phyloP scores from a whole-genome alignment of 345 rosid genomes.

The Bretschneidera sinensis region DNA sequence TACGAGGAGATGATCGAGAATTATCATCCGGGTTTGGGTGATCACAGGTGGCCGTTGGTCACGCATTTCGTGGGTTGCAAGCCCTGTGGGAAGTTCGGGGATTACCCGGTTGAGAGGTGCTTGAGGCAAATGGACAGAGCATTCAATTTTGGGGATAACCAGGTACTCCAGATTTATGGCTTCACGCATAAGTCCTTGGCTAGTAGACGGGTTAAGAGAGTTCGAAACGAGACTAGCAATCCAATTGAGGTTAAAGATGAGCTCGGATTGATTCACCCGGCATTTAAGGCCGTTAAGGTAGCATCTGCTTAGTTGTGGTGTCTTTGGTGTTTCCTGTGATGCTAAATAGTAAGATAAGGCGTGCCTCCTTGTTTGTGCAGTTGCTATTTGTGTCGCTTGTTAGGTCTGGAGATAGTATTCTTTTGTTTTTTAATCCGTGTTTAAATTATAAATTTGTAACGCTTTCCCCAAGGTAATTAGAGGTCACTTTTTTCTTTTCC shows the following conservation, averaged over 20 bases:
- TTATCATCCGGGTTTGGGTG: constrained; percentile 62
- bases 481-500: background rate
- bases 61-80: constrained; percentile 84
- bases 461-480: constrained; percentile 13
- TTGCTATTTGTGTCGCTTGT: constrained; percentile 3
- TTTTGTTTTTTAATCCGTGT: constrained; percentile 17
- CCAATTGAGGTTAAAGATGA: constrained; percentile 25
- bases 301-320: constrained; percentile 14
- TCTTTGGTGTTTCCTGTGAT: background rate
- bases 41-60: constrained; percentile 71
- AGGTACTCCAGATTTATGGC: constrained; percentile 48
- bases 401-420: constrained; percentile 14
- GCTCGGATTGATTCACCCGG: constrained; percentile 23
- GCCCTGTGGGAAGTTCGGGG: constrained; percentile 70
- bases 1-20: constrained; percentile 71
- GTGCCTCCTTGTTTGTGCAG: constrained; percentile 6
- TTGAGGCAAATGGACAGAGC: constrained; percentile 76
- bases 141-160: constrained; percentile 56
- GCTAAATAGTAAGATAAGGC: constrained; percentile 8
- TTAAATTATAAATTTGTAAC: constrained; percentile 6
- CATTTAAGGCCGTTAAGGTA: constrained; percentile 28
- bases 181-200: constrained; percentile 29
- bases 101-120: constrained; percentile 64
- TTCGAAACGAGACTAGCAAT: constrained; percentile 28
- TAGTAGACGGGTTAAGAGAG: constrained; percentile 32